phyloP scores from a whole-genome alignment of 371 early-diverging fungal species.

The Syncephalastrum monosporum region DNA sequence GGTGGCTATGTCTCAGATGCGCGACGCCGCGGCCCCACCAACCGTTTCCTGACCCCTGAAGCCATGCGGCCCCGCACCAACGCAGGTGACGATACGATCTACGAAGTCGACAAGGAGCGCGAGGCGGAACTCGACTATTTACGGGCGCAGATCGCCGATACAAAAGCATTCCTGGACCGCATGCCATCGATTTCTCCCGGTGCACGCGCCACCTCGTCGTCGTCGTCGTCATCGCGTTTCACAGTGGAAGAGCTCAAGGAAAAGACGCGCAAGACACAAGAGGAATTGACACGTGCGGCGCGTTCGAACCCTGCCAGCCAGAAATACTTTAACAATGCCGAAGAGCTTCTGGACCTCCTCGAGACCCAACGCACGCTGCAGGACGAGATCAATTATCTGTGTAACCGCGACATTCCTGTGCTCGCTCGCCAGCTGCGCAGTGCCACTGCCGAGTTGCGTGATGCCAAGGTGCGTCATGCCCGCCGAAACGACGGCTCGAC shows the following conservation, averaged over 20 bases:
- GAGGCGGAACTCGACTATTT: slow-evolving; percentile 31
- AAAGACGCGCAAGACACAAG: slow-evolving; percentile 39
- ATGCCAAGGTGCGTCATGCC: slow-evolving; percentile 48
- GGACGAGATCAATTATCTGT: slow-evolving; percentile 45
- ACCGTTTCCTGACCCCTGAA: slow-evolving; percentile 8
- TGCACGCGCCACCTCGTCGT: too few species aligned
- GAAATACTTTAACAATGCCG: slow-evolving; percentile 32
- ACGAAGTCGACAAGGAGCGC: slow-evolving; percentile 16
- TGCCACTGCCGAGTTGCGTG: slow-evolving; percentile 53
- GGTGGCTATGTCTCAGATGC: slow-evolving; percentile 58
- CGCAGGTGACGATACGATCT: slow-evolving; percentile 12
- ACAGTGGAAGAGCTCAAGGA: slow-evolving; percentile 50
- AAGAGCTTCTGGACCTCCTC: slow-evolving; percentile 30
- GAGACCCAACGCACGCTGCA: slow-evolving; percentile 42
- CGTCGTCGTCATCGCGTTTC: slow-evolving; percentile 9
- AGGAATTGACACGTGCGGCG: slow-evolving; percentile 24
- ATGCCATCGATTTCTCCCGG: neutral
- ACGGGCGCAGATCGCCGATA: slow-evolving; percentile 52
- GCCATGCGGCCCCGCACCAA: slow-evolving; percentile 8
- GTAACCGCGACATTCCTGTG: slow-evolving; percentile 53
- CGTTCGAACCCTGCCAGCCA: slow-evolving; percentile 19
- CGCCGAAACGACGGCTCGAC: slow-evolving; percentile 41
- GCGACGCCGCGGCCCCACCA: slow-evolving; percentile 36
- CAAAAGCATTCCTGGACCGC: slow-evolving; percentile 31
- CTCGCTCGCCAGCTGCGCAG: slow-evolving; percentile 53